Base-by-base conservation (phyloP, 108 stramenopile species). In the Nitzschia sp. region DNA sequence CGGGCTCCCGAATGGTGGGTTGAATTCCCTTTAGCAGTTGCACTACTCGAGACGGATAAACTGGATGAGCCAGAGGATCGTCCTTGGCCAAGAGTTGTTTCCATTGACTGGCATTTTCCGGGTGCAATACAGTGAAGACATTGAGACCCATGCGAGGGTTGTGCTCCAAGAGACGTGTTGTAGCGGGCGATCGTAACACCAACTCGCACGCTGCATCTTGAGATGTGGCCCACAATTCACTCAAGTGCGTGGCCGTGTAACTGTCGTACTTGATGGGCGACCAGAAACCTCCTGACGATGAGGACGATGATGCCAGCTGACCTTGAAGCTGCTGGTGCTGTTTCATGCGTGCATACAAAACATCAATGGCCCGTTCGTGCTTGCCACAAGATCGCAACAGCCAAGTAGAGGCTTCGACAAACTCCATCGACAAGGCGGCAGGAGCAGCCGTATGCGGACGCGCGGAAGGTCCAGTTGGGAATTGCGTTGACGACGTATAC, bases 231-330 rank as follows among this genome's bases (percentile, higher is more conserved):
- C 92, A 96, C 27, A 96, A 61, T 56, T 96, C 95, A 31, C 89
- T 82, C 35, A 96, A 75, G 80, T 96, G 90, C 0, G 90, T 82
- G 0, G 89, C 90, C 15, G 86, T 73, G 62, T 89, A 94, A n/a
- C 87, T 87, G 25, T 92, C 95, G 62, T 86, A 96, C 46, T 93
- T 93, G 64, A 93, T 87, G 55, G 86, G 84, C 1, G 92, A 90
- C 95, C 95, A 96, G n/a, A 64, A 72, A 3, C 79, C 80, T n/a
- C 48, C 33, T n/a, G n/a, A n/a, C 21, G 46, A 33, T 15, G 24
- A 53, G 9, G 31, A 17, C 42, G 54, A 46, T 30, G 45, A 48
- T n/a, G 47, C 34, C 13, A 18, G 49, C 21, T 54, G 47, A n/a
- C 54, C 67, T 11, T 57, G 64, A 34, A 51, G 61, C 33, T 36